phyloP scores from a whole-genome alignment of 257 asterid species.

The Solanum sparsipilum region DNA sequence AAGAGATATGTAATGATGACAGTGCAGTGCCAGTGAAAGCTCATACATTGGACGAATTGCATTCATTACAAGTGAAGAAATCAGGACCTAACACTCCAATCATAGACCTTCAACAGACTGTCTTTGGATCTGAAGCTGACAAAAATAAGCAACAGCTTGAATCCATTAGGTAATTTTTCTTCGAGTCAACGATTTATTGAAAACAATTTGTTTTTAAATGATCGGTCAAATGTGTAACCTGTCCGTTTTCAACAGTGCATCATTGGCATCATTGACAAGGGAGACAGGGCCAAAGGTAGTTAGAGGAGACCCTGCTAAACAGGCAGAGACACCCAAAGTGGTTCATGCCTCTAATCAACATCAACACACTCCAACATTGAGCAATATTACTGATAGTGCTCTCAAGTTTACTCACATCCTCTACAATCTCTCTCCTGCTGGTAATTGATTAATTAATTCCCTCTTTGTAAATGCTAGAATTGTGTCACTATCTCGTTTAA shows the following conservation, averaged over 20 bases:
- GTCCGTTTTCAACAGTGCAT: conserved; percentile 25
- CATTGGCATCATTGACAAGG: conserved; percentile 83
- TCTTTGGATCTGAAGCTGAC: conserved; percentile 29
- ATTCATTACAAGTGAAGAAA: conserved; percentile 75
- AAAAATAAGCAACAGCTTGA: conserved; percentile 73
- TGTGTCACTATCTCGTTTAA: too few relatives aligned
- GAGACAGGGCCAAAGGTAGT: conserved; percentile 88
- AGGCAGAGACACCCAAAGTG: conserved; percentile 45
- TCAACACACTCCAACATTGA: conserved; percentile 30
- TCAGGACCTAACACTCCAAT: conserved; percentile 69
- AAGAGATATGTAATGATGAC: conserved; percentile 66
- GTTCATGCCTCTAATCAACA: conserved; percentile 8
- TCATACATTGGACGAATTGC: conserved; percentile 65
- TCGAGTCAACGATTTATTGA: background rate
- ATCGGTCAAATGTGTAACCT: background rate
- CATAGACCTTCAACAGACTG: conserved; percentile 19
- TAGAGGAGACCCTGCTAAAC: conserved; percentile 63
- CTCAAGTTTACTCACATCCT: conserved; percentile 92
- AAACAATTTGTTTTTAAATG: background rate
- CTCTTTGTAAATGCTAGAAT: too few relatives aligned
- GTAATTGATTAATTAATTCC: conserved; percentile 10
- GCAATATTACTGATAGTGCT: conserved; percentile 44
- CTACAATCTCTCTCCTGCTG: conserved; percentile 85
- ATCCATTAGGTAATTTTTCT: conserved; percentile 42
- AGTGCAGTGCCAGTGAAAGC: conserved; percentile 65